Percentiles rank a stretch among this genome's conserved stretches.
phyloP scores from a whole-genome alignment of 139 green algal genomes.

The Ettlia oleoabundans region DNA sequence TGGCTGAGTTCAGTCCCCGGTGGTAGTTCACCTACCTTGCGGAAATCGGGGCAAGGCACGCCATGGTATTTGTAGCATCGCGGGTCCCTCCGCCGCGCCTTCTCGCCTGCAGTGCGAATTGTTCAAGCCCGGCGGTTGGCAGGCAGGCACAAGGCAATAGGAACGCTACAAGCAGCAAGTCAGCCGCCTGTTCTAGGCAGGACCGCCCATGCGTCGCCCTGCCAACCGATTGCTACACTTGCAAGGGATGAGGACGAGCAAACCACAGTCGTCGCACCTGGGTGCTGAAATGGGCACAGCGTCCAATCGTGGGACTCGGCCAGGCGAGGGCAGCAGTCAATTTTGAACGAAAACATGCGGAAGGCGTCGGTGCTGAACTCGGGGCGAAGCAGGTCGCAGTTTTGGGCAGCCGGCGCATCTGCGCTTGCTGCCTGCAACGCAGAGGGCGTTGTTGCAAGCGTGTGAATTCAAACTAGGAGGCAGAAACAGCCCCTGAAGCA shows the following conservation, averaged over 20 bases:
- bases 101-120: conserved; percentile 65
- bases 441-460: neutral
- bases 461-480: neutral
- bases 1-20: too few species aligned
- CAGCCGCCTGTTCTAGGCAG: too few species aligned
- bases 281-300: conserved; percentile 75
- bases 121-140: neutral
- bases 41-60: conserved; percentile 89
- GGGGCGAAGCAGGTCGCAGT: neutral
- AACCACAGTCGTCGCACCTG: conserved; percentile 34
- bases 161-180: neutral
- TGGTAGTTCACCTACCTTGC: conserved; percentile 64
- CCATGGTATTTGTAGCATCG: conserved; percentile 69
- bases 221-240: neutral
- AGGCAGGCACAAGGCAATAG: neutral
- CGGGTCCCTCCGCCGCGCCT: conserved; percentile 80
- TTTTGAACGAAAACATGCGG: conserved; percentile 59
- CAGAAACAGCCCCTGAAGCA: neutral
- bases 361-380: conserved; percentile 48
- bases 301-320: conserved; percentile 76
- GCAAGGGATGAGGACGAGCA: too few species aligned
- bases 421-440: neutral
- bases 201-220: neutral
- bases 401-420: neutral
- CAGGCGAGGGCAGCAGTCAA: conserved; percentile 36